Evolutionary conservation across 2,329 filamentous ascomycete genomes (phyloP).

Genomic region (Drechslerella coelobrocha): DNA sequence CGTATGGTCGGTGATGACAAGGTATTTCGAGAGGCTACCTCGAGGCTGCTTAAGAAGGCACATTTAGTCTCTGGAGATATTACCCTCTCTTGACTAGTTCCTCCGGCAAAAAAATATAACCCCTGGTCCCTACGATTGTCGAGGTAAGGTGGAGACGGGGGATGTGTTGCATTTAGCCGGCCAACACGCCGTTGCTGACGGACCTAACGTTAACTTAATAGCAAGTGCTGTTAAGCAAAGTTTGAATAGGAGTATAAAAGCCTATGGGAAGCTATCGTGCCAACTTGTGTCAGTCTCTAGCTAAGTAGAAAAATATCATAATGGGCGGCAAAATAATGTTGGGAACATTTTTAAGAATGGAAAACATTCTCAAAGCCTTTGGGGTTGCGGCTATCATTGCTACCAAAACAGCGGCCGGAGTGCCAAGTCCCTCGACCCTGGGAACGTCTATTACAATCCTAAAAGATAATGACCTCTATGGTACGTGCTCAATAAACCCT

Average conservation of each 20-base stretch:
- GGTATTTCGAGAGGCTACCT: neutral
- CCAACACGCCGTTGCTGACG: neutral
- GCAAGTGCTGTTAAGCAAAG: neutral
- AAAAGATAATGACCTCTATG: constrained; percentile 39
- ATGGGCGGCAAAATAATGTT: neutral
- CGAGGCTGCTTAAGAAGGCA: neutral
- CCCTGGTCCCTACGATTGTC: neutral
- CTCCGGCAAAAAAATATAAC: neutral
- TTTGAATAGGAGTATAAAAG: neutral
- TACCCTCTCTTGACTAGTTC: neutral
- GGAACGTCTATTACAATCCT: constrained; percentile 34
- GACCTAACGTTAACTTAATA: too few species aligned
- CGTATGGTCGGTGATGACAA: neutral
- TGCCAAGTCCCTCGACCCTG: constrained; percentile 3
- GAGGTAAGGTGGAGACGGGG: neutral
- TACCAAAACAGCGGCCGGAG: neutral
- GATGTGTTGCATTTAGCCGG: neutral
- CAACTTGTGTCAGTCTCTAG: neutral
- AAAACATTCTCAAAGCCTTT: neutral
- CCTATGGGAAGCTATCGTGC: neutral
- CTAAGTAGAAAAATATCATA: neutral
- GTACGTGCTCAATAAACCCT: constrained; percentile 14
- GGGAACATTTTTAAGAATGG: neutral
- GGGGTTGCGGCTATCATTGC: neutral
- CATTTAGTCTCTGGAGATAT: neutral